Evolutionary conservation across 768 basidiomycete genomes (phyloP).

Genomic region (Trametes villosa): DNA sequence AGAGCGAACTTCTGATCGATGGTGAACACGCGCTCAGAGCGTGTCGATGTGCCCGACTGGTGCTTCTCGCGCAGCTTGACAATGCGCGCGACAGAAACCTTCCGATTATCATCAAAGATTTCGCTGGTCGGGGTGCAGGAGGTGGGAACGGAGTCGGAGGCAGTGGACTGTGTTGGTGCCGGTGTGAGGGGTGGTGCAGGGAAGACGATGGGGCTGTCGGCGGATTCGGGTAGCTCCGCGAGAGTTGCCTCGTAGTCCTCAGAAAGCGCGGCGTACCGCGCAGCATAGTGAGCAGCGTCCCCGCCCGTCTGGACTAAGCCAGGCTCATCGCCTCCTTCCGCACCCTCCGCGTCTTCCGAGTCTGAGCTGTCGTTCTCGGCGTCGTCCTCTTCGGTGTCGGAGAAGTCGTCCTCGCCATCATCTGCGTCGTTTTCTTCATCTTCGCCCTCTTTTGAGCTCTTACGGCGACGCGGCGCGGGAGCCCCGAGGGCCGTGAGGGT

Average conservation of each 20-base stretch:
- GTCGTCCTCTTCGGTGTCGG: no score
- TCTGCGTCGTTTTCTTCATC: no score
- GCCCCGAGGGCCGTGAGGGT: not conserved
- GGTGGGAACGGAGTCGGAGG: no score
- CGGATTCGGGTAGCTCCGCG: not conserved
- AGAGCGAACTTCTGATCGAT: conserved; percentile 1
- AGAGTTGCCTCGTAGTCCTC: not conserved
- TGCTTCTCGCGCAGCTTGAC: not conserved
- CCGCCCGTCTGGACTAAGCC: no score
- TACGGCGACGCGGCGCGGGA: not conserved
- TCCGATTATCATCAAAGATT: not conserved
- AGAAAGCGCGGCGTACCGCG: not conserved
- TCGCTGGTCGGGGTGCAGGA: no score
- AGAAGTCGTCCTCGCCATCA: no score
- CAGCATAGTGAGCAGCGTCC: not conserved
- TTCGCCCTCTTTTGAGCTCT: no score
- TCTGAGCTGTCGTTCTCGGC: no score
- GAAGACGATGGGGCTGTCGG: no score
- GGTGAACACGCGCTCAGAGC: not conserved
- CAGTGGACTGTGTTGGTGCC: not conserved
- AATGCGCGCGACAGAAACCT: not conserved
- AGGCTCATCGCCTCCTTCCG: no score
- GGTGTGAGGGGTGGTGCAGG: no score
- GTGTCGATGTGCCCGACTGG: not conserved
- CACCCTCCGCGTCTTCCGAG: no score